A percentile compares a stretch with the other conserved stretches of the same genome.
Evolutionary conservation across 805 yeast species (phyloP).

Genomic region (Blastobotrys terrestris): DNA sequence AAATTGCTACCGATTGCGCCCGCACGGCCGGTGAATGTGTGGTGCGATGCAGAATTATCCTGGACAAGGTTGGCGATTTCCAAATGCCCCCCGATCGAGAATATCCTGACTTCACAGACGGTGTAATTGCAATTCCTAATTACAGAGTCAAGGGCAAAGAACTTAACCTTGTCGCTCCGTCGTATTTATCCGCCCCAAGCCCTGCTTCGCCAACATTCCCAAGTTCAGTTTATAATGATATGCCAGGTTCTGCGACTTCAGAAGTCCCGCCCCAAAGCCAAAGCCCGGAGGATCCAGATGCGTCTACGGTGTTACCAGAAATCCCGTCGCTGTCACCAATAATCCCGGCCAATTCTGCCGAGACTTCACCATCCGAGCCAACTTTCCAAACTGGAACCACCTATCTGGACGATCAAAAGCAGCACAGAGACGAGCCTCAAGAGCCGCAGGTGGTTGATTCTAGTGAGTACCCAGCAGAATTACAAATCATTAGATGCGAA

Average conservation of each 20-base stretch:
- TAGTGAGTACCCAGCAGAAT: constrained; percentile 4
- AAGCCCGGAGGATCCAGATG: neutral
- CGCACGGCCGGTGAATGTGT: constrained; percentile 31
- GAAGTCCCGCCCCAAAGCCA: neutral
- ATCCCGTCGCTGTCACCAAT: constrained; percentile 11
- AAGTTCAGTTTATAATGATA: neutral
- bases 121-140: constrained; percentile 15
- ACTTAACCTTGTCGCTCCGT: neutral
- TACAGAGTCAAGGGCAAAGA: neutral
- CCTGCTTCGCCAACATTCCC: neutral
- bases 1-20: constrained; percentile 29
- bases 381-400: neutral
- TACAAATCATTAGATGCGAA: constrained; percentile 13
- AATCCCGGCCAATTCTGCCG: constrained; percentile 4
- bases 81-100: constrained; percentile 22
- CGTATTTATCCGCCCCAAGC: neutral
- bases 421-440: neutral
- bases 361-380: neutral
- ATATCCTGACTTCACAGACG: constrained; percentile 26
- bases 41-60: constrained; percentile 23
- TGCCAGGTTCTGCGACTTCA: neutral
- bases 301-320: constrained; percentile 4
- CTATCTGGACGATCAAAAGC: neutral
- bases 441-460: constrained; percentile 1
- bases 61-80: constrained; percentile 29